A percentile compares a stretch with the other conserved stretches of the same genome.
Conservation (phyloP, 2,329 filamentous ascomycete genomes). For the Fusarium incarnatum region DNA sequence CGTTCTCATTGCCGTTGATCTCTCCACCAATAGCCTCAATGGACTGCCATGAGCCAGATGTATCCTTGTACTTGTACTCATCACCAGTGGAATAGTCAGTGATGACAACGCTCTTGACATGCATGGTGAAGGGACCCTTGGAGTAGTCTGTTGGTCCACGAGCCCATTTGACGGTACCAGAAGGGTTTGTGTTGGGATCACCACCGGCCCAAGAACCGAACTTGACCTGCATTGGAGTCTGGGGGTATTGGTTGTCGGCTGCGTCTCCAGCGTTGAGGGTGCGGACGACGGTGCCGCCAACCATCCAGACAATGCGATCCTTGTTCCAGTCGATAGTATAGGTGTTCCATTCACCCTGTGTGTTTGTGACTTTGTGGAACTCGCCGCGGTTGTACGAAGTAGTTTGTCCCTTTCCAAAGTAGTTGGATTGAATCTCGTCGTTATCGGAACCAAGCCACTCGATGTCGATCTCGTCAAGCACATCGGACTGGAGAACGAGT, state of each 20-base stretch:
- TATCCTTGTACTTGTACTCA: conserved; percentile 84
- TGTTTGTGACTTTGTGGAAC: conserved; percentile 76
- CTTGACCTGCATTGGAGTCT: conserved; percentile 95
- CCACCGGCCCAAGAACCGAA: conserved; percentile 94
- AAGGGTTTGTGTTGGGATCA: conserved; percentile 76
- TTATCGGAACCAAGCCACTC: conserved; percentile 90
- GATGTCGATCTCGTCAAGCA: conserved; percentile 95
- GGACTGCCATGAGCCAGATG: conserved; percentile 81
- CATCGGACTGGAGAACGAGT: conserved; percentile 89
- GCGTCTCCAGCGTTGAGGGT: conserved; percentile 78
- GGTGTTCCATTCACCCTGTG: conserved; percentile 81
- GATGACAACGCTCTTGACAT: conserved; percentile 78
- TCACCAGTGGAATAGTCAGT: conserved; percentile 94
- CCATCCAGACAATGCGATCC: conserved; percentile 86
- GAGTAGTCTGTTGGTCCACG: conserved; percentile 86
- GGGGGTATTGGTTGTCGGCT: conserved; percentile 82
- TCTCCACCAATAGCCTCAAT: conserved; percentile 84
- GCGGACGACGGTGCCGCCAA: conserved; percentile 81
- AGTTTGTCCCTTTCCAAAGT: conserved; percentile 93
- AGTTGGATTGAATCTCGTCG: conserved; percentile 91
- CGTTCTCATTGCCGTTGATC: conserved; percentile 75
- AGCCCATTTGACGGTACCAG: conserved; percentile 91
- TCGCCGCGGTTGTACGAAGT: conserved; percentile 88
- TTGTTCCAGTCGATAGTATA: conserved; percentile 94
- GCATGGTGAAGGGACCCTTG: conserved; percentile 87